These are phyloP conservation scores for Phoenix dactylifera DNA, from an alignment of 176 grass and related monocot genomes.

Conservation along the genomic window DNA sequence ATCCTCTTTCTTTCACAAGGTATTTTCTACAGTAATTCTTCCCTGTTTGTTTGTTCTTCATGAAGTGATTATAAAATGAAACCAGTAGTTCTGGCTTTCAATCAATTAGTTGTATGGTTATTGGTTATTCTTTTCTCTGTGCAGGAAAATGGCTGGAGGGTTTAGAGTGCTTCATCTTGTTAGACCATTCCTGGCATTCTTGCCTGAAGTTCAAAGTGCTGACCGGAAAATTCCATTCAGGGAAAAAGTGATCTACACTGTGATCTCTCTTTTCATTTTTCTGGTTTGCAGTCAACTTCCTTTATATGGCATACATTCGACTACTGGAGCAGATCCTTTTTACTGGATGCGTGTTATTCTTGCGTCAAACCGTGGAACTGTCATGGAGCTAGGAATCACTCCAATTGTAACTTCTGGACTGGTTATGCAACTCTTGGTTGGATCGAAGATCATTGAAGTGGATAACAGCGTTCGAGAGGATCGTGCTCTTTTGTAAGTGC, in stretches of 20 bases:
- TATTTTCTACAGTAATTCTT: too few species aligned
- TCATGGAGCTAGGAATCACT: slow-evolving; percentile 10
- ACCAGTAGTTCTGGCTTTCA: too few species aligned
- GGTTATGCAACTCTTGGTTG: slow-evolving; percentile 8
- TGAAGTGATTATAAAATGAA: too few species aligned
- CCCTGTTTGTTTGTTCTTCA: too few species aligned
- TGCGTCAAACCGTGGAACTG: slow-evolving; percentile 10
- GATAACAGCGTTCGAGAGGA: slow-evolving; percentile 8
- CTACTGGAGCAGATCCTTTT: slow-evolving; percentile 9
- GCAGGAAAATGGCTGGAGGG: slow-evolving; percentile 1
- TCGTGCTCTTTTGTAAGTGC: slow-evolving; percentile 7
- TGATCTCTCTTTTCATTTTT: slow-evolving; percentile 7
- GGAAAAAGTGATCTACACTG: slow-evolving; percentile 7
- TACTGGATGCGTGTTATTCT: slow-evolving; percentile 13
- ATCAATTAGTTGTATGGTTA: too few species aligned
- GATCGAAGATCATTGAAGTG: slow-evolving; percentile 1
- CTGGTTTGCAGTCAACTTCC: slow-evolving; percentile 11
- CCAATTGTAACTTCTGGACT: slow-evolving; percentile 7
- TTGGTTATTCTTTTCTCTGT: too few species aligned
- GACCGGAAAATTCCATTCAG: slow-evolving; percentile 7
- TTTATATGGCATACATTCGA: slow-evolving; percentile 9
- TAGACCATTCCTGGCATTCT: slow-evolving; percentile 3
- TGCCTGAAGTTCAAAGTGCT: slow-evolving; percentile 10
- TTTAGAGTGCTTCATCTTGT: slow-evolving; percentile 10
- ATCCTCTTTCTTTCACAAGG: too few species aligned